Evolutionary conservation across 805 yeast genomes (phyloP).

Genomic region (Saccharomycopsis amapae): DNA sequence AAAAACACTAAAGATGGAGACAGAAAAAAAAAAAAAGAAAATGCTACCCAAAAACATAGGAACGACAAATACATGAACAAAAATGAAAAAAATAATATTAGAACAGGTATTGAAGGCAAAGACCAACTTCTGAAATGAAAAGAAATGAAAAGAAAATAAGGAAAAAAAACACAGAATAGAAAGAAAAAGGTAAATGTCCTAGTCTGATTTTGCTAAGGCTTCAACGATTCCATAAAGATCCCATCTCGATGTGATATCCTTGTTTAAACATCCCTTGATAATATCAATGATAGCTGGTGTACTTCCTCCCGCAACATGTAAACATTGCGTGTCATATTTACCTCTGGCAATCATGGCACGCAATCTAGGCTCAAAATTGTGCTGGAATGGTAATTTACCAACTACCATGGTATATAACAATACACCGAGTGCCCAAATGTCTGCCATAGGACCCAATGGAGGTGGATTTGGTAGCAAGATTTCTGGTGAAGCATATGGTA

Average conservation of each 20-base stretch:
- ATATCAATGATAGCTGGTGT: constrained; percentile 28
- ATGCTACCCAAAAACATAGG: background rate
- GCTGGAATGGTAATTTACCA: constrained; percentile 77
- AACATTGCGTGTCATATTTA: constrained; percentile 42
- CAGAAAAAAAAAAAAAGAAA: background rate
- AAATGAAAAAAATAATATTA: background rate
- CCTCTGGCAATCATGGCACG: constrained; percentile 67
- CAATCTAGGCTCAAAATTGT: constrained; percentile 74
- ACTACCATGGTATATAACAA: constrained; percentile 63
- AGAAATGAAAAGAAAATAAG: background rate
- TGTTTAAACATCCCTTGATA: constrained; percentile 47
- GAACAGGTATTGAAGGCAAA: background rate
- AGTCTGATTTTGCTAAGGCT: constrained; percentile 1
- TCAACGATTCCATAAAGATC: constrained; percentile 31
- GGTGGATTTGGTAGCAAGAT: constrained; percentile 55
- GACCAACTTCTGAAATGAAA: background rate
- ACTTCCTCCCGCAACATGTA: constrained; percentile 36
- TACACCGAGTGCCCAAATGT: constrained; percentile 90
- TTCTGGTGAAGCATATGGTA: constrained; percentile 93
- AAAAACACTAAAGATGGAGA: background rate
- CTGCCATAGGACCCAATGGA: constrained; percentile 59
- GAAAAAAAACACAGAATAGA: background rate
- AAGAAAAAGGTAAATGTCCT: background rate
- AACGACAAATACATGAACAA: background rate
- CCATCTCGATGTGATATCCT: constrained; percentile 46